These are phyloP conservation scores for Teunomyces atbi DNA, from an alignment of 805 yeast genomes.

Conservation along the genomic window DNA sequence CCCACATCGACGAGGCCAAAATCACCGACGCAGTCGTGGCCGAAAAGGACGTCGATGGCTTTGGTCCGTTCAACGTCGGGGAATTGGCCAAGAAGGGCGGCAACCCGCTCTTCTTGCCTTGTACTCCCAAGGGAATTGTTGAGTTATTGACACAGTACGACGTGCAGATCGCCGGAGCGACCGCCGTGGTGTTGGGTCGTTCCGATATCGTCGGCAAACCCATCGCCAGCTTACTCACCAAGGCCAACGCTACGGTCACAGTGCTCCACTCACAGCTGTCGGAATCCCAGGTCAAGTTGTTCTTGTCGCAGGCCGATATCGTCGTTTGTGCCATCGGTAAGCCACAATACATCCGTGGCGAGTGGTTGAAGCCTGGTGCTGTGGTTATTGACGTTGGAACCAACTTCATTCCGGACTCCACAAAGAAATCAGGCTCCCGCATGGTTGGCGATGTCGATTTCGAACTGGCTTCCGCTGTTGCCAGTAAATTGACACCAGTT, in stretches of 20 bases:
- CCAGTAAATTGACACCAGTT: constrained; percentile 76
- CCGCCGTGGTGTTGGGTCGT: constrained; percentile 83
- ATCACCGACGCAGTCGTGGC: constrained; percentile 66
- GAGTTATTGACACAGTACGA: constrained; percentile 58
- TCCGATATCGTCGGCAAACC: constrained; percentile 87
- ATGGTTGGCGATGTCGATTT: constrained; percentile 80
- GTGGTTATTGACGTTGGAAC: constrained; percentile 83
- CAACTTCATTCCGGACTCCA: constrained; percentile 65
- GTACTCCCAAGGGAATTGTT: constrained; percentile 82
- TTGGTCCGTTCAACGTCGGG: constrained; percentile 74
- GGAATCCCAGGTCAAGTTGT: constrained; percentile 44
- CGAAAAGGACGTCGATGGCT: constrained; percentile 80
- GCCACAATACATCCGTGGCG: constrained; percentile 69
- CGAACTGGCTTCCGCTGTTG: constrained; percentile 50
- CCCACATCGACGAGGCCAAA: constrained; percentile 62
- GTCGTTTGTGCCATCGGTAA: constrained; percentile 77
- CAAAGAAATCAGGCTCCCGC: constrained; percentile 66
- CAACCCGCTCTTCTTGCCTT: constrained; percentile 67
- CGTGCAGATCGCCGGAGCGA: constrained; percentile 57
- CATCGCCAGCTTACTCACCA: constrained; percentile 65
- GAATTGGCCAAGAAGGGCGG: constrained; percentile 75
- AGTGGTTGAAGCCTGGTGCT: constrained; percentile 67
- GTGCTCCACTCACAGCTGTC: constrained; percentile 67
- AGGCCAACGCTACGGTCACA: constrained; percentile 75
- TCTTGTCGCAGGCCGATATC: constrained; percentile 64